A percentile compares a stretch with the other conserved stretches of the same genome.
Conservation (phyloP, 192 early-diverging fungal species). For the Rhizophagus prolifer region DNA sequence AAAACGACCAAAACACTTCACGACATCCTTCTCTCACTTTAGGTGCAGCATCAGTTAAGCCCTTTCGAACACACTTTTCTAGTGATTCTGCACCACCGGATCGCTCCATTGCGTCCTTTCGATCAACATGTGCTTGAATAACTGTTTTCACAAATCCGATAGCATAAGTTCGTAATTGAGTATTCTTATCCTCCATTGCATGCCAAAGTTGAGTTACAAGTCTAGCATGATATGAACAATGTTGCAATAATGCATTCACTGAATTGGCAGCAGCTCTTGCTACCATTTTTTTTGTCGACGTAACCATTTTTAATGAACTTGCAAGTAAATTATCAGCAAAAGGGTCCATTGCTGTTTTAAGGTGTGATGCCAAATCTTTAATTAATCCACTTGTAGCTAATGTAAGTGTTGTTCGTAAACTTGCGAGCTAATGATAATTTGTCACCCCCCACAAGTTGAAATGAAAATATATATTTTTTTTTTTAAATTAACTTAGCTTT, state of each 20-base stretch:
- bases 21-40: conserved; percentile 41
- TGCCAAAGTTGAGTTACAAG: conserved; percentile 32
- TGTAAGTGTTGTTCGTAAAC: conserved; percentile 42
- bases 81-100: conserved; percentile 36
- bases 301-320: conserved; percentile 34
- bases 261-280: conserved; percentile 29
- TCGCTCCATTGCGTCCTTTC: conserved; percentile 34
- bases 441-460: not conserved
- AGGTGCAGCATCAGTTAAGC: conserved; percentile 41
- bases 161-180: conserved; percentile 34
- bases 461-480: no score
- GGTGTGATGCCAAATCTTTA: conserved; percentile 35
- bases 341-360: conserved; percentile 31
- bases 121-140: conserved; percentile 33
- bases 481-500: no score
- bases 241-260: conserved; percentile 28
- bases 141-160: conserved; percentile 32
- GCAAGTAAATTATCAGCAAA: conserved; percentile 41
- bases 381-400: conserved; percentile 35
- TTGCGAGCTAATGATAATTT: conserved; percentile 31
- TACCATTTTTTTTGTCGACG: conserved; percentile 39
- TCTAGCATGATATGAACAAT: conserved; percentile 39
- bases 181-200: conserved; percentile 44
- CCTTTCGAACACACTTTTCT: conserved; percentile 41
- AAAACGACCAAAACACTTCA: conserved; percentile 41